Conservation (phyloP, 306 rosid genomes). For the Prunus persica region DNA sequence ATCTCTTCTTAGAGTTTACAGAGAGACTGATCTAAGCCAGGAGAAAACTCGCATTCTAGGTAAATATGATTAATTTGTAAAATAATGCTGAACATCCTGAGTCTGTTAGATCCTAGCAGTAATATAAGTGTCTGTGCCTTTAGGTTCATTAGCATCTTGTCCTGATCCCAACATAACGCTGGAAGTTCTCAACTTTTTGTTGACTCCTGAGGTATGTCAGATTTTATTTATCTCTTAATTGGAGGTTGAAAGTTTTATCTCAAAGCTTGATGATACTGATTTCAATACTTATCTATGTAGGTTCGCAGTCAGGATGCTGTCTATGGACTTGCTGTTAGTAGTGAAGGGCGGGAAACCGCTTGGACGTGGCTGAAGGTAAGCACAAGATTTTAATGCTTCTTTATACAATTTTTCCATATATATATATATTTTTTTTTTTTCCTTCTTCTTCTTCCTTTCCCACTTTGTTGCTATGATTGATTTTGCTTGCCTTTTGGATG, state of each 20-base stretch:
- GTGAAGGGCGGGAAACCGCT: slow-evolving; percentile 72
- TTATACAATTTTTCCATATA: too few species aligned
- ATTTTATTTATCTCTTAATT: slow-evolving; percentile 5
- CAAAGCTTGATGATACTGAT: slow-evolving; percentile 20
- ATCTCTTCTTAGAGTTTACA: slow-evolving; percentile 70
- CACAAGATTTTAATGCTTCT: not conserved
- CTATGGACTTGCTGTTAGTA: slow-evolving; percentile 54
- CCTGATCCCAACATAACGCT: slow-evolving; percentile 42
- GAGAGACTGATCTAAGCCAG: slow-evolving; percentile 83
- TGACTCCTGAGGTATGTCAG: slow-evolving; percentile 36
- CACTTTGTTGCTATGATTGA: not conserved
- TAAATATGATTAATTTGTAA: slow-evolving; percentile 25
- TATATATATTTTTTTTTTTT: too few species aligned
- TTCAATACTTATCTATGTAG: slow-evolving; percentile 28
- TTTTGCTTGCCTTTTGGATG: not conserved
- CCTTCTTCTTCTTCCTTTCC: not conserved
- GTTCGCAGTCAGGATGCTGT: slow-evolving; percentile 88
- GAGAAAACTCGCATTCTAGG: slow-evolving; percentile 89
- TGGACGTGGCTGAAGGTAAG: slow-evolving; percentile 86
- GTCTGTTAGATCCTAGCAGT: not conserved
- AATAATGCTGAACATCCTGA: not conserved
- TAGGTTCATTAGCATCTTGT: slow-evolving; percentile 41
- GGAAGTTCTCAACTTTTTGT: slow-evolving; percentile 48
- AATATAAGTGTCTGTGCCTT: slow-evolving; percentile 2
- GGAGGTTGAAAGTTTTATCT: slow-evolving; percentile 6